Evolutionary conservation across 768 basidiomycete genomes (phyloP), one percentile per base, ranked within the genome.

Genomic region (Phlebiopsis flavidoalba): DNA sequence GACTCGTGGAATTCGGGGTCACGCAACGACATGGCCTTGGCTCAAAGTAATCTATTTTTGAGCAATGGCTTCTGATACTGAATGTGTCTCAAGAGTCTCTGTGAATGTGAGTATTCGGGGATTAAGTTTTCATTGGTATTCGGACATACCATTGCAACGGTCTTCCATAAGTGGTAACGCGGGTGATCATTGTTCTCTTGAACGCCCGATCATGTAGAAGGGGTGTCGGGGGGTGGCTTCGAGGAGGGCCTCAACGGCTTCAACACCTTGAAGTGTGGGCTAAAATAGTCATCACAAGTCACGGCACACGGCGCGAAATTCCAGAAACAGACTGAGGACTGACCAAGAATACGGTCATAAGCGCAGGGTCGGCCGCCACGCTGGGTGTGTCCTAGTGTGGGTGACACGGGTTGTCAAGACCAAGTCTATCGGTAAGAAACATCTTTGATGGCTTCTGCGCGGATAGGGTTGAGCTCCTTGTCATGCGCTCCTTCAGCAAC

Each of bases 171-270:
- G 77, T 14, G 94, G 93, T 8, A 95, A n/a, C 88, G 26, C 93
- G 84, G 8, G 82, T 94, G 65, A 99, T 92, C 77, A n/a, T 96
- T 96, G 78, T 97, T 98, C 76, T 98, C 95, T 64, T 85, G 83
- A 43, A 97, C 80, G 22, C 97, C n/a, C 95, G 69, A 99, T 98
- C 89, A 99, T 96, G 71, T 95, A 98, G 94, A 96, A 5, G 96
- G 96, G 0, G 91, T 93, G 19, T 89, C 84, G 5, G 95, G n/a
- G 93, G 0, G 85, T 90, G 0, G 96, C 84, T 66, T 89, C 86
- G 6, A 98, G 77, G 26, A 98, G 78, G 1, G 93, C 90, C 56
- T 94, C 83, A 53, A 98, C 90, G 1, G 97, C 96, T 69, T 97
- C 91, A 33, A 94, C 82, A 56, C 94, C 95, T 79, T 99, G 95